A percentile compares a stretch with the other conserved stretches of the same genome.
Evolutionary conservation across 345 rosid genomes (phyloP).

Genomic region (Fremontodendron californicum): DNA sequence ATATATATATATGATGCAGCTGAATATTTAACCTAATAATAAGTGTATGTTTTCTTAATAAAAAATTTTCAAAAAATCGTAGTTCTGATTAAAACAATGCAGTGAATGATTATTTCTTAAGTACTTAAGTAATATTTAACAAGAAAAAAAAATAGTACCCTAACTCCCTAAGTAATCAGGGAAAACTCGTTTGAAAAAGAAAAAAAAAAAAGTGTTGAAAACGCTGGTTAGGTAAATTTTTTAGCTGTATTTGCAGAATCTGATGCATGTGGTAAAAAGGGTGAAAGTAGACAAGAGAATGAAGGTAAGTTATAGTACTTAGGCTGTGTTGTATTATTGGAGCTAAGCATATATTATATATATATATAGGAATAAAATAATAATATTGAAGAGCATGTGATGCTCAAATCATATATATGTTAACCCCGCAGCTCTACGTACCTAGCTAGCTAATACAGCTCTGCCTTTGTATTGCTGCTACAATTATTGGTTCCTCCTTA

Average conservation of each 20-base stretch:
- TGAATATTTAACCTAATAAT: too few relatives aligned
- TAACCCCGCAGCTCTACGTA: background rate
- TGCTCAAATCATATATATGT: background rate
- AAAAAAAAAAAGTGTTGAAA: too few relatives aligned
- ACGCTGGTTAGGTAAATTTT: background rate
- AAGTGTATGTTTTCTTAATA: too few relatives aligned
- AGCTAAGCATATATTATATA: background rate
- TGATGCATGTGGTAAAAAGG: background rate
- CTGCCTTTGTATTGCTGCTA: background rate
- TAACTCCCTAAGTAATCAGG: too few relatives aligned
- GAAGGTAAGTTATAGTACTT: background rate
- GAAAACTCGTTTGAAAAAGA: too few relatives aligned
- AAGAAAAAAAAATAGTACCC: too few relatives aligned
- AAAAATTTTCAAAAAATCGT: too few relatives aligned
- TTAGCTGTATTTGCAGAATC: background rate
- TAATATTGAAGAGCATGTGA: background rate
- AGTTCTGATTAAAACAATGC: too few relatives aligned
- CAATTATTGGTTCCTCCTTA: background rate
- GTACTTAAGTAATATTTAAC: too few relatives aligned
- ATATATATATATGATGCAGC: too few relatives aligned
- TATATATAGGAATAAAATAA: background rate
- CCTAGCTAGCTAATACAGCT: background rate
- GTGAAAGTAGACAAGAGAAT: background rate
- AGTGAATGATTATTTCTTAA: too few relatives aligned
- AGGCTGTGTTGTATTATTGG: background rate